Percentiles rank a stretch among this genome's conserved stretches.
These are phyloP conservation scores for Rheum nobile DNA, from an alignment of 148 eudicot genomes.

Conservation along the genomic window DNA sequence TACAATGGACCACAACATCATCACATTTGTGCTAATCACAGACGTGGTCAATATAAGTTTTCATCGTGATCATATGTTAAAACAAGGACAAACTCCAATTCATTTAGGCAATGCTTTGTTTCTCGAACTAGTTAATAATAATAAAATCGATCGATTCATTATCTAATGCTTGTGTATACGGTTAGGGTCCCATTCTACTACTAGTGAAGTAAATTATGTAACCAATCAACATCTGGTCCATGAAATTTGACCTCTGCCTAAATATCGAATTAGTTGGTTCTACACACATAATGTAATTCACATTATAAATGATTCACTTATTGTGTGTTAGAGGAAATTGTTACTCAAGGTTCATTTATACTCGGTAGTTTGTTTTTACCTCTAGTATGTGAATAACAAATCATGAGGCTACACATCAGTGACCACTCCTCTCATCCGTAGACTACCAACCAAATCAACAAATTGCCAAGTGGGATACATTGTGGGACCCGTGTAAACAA, in stretches of 20 bases:
- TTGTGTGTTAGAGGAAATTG: no score
- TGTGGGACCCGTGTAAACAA: not conserved
- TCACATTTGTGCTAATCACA: not conserved
- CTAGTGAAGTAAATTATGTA: not conserved
- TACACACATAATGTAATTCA: no score
- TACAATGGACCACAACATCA: constrained; percentile 5
- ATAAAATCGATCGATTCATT: no score
- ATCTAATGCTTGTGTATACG: no score
- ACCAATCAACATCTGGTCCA: not conserved
- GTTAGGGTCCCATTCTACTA: no score
- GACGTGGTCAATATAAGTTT: not conserved
- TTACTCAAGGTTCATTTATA: no score
- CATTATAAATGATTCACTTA: no score
- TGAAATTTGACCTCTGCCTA: not conserved
- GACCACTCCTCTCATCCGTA: no score
- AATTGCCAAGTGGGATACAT: not conserved
- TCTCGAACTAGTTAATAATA: not conserved
- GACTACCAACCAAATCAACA: not conserved
- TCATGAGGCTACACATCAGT: not conserved
- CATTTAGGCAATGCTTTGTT: not conserved
- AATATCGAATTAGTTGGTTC: no score
- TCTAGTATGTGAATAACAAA: no score
- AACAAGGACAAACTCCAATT: not conserved
- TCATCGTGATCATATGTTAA: not conserved
- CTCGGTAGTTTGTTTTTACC: no score